Conservation (phyloP, 2,329 filamentous ascomycete species). For the Cryphonectria parasitica region DNA sequence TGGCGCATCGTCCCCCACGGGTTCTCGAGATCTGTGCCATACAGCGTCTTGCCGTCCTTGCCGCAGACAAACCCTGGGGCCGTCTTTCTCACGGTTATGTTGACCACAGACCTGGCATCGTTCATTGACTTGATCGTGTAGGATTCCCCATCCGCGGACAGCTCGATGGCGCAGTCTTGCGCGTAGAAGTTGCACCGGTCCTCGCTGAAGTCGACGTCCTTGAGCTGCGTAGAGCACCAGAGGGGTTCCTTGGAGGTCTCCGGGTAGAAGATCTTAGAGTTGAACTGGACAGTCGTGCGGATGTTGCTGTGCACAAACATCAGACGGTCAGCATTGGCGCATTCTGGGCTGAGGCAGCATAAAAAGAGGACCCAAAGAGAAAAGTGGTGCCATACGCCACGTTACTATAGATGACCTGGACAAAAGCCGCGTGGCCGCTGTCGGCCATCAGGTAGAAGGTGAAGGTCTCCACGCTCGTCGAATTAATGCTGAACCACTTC, state of each 20-base stretch:
- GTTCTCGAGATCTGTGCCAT: slow-evolving; percentile 80
- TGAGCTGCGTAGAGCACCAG: slow-evolving; percentile 82
- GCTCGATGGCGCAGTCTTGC: slow-evolving; percentile 80
- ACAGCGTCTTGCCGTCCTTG: slow-evolving; percentile 81
- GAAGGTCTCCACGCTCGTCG: slow-evolving; percentile 92
- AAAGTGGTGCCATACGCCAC: slow-evolving; percentile 69
- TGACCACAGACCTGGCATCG: slow-evolving; percentile 80
- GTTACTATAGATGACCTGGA: slow-evolving; percentile 97
- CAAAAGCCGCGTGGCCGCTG: slow-evolving; percentile 74
- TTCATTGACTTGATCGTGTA: slow-evolving; percentile 92
- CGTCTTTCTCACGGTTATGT: slow-evolving; percentile 76
- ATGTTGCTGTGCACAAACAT: slow-evolving; percentile 66
- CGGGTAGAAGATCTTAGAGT: slow-evolving; percentile 85
- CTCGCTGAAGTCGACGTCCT: slow-evolving; percentile 81
- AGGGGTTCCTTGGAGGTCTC: slow-evolving; percentile 73
- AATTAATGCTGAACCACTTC: slow-evolving; percentile 80
- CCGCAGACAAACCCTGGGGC: slow-evolving; percentile 85
- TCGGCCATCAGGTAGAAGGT: slow-evolving; percentile 89
- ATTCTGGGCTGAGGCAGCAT: slow-evolving; percentile 26
- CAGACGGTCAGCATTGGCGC: slow-evolving; percentile 24
- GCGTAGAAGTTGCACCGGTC: slow-evolving; percentile 84
- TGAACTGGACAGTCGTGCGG: slow-evolving; percentile 90
- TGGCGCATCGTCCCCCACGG: slow-evolving; percentile 95
- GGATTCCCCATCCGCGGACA: slow-evolving; percentile 79
- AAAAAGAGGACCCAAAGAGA: slow-evolving; percentile 2